A percentile compares a stretch with the other conserved stretches of the same genome.
Conservation (phyloP, 768 basidiomycete genomes). For the Hypholoma sublateritium region DNA sequence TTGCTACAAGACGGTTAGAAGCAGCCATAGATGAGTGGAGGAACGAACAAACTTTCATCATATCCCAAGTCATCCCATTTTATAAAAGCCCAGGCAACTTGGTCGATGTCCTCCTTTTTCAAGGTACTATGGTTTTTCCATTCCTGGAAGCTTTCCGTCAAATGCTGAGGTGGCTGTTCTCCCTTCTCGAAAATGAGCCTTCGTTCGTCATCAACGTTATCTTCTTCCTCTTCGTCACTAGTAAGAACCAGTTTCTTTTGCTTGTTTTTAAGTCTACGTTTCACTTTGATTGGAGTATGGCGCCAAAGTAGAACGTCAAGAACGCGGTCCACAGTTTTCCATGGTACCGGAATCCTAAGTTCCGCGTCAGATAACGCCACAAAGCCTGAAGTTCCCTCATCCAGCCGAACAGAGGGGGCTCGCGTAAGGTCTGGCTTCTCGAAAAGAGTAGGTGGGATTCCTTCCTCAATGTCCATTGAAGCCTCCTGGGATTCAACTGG, state of each 20-base stretch:
- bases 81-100: constrained; percentile 79
- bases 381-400: constrained; percentile 25
- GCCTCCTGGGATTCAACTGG: constrained; percentile 34
- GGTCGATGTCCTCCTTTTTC: constrained; percentile 47
- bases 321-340: constrained; percentile 93
- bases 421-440: constrained; percentile 41
- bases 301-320: constrained; percentile 76
- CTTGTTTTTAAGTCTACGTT: background rate
- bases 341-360: constrained; percentile 67
- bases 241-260: constrained; percentile 19
- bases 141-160: constrained; percentile 60
- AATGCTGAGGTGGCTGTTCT: constrained; percentile 54
- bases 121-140: constrained; percentile 56
- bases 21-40: background rate
- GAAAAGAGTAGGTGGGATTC: constrained; percentile 27
- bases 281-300: constrained; percentile 25
- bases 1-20: constrained; percentile 47
- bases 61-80: constrained; percentile 97
- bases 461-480: constrained; percentile 26
- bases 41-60: constrained; percentile 70
- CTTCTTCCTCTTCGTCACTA: constrained; percentile 28
- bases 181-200: constrained; percentile 56
- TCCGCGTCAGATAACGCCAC: constrained; percentile 69
- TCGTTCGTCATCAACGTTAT: constrained; percentile 28
- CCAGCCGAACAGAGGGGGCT: constrained; percentile 33